A percentile compares a stretch with the other conserved stretches of the same genome.
These are phyloP conservation scores for Aspergillus brunneoviolaceus DNA, from an alignment of 2,329 filamentous ascomycete genomes.

Conservation along the genomic window DNA sequence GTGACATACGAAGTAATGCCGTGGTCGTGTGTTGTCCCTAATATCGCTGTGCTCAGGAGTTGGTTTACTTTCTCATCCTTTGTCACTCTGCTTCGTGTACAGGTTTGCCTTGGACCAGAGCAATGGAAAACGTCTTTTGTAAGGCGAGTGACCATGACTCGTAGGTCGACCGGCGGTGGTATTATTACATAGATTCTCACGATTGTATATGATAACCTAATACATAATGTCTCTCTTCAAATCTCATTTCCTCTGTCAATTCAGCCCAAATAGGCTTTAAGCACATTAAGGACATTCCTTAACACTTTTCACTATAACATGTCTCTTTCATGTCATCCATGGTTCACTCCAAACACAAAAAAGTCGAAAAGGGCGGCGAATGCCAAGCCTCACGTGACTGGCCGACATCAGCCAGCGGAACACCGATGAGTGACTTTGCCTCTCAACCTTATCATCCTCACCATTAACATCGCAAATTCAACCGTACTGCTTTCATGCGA, in stretches of 20 bases:
- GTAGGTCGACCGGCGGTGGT: not conserved
- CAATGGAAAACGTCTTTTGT: not conserved
- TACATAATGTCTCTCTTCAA: slow-evolving; percentile 18
- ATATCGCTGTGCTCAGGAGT: slow-evolving; percentile 3
- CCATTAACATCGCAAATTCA: not conserved
- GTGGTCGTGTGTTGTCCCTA: slow-evolving; percentile 7
- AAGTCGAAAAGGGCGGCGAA: slow-evolving; percentile 11
- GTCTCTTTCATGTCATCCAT: not conserved
- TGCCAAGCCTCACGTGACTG: slow-evolving; percentile 18
- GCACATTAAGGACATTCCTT: no score
- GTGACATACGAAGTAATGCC: slow-evolving; percentile 19
- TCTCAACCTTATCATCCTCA: slow-evolving; percentile 7
- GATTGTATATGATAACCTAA: slow-evolving; percentile 25
- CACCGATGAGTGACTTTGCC: not conserved
- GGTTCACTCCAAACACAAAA: slow-evolving; percentile 4
- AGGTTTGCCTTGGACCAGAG: not conserved
- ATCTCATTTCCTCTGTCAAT: not conserved
- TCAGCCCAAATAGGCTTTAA: no score
- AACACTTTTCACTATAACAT: not conserved
- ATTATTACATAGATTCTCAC: slow-evolving; percentile 14
- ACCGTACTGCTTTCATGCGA: not conserved
- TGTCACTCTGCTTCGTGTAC: slow-evolving; percentile 9
- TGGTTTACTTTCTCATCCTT: not conserved
- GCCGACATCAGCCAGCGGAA: slow-evolving; percentile 2
- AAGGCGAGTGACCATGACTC: slow-evolving; percentile 3